phyloP scores from a whole-genome alignment of 495 filamentous ascomycete species.

The Lasiosphaeriaceae sp. region DNA sequence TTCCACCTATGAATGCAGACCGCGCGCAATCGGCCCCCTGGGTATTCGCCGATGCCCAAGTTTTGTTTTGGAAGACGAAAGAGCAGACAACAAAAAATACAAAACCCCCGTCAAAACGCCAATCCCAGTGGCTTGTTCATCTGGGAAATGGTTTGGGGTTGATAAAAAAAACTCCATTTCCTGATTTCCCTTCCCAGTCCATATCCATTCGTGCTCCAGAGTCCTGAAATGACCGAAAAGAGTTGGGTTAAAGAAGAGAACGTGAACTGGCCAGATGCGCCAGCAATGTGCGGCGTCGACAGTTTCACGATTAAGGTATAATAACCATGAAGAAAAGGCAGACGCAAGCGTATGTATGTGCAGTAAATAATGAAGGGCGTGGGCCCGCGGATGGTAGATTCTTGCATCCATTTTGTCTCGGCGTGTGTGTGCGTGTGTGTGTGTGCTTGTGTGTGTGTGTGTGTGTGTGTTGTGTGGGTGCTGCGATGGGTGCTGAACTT shows the following conservation, averaged over 20 bases:
- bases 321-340: neutral
- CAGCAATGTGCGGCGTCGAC: neutral
- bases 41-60: neutral
- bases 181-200: neutral
- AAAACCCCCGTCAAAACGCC: neutral
- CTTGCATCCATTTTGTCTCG: neutral
- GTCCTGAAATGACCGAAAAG: slow-evolving; percentile 6
- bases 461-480: neutral
- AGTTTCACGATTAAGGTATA: neutral
- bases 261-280: neutral
- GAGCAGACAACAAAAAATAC: neutral
- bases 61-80: neutral
- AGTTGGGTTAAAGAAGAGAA: slow-evolving; percentile 2
- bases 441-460: neutral
- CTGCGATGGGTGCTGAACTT: too few relatives aligned
- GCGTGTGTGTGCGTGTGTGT: neutral
- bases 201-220: slow-evolving; percentile 5
- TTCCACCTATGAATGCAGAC: neutral
- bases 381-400: neutral
- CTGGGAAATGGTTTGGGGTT: neutral
- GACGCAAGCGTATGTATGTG: neutral
- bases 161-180: slow-evolving; percentile 1
- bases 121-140: neutral
- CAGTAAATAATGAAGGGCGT: neutral
- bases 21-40: neutral